Conservation (phyloP, 2,329 filamentous ascomycete species). For the Torrubiella hemipterigena region DNA sequence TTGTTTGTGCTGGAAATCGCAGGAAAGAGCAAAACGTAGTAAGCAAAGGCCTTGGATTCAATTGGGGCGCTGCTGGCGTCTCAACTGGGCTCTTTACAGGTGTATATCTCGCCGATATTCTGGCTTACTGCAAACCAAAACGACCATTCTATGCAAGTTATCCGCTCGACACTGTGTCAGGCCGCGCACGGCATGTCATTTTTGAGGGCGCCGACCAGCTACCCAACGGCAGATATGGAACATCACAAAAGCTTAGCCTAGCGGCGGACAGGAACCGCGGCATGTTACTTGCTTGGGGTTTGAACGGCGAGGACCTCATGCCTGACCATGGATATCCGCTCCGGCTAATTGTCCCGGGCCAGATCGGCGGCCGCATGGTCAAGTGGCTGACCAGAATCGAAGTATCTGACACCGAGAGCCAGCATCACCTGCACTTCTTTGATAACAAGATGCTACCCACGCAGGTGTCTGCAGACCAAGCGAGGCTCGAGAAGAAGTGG, state of each 20-base stretch:
- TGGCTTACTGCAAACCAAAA: conserved; percentile 51
- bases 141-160: not conserved
- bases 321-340: conserved; percentile 75
- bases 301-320: conserved; percentile 67
- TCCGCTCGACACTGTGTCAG: not conserved
- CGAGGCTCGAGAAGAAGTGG: conserved; percentile 36
- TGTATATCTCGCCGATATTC: conserved; percentile 56
- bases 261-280: conserved; percentile 65
- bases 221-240: conserved; percentile 74
- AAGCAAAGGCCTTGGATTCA: conserved; percentile 76
- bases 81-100: conserved; percentile 77
- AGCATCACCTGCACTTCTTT: conserved; percentile 86
- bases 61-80: conserved; percentile 71
- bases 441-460: conserved; percentile 78
- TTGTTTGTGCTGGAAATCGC: conserved; percentile 77
- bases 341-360: conserved; percentile 66
- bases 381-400: conserved; percentile 76
- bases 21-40: conserved; percentile 80
- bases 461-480: conserved; percentile 50
- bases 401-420: conserved; percentile 60
- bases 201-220: conserved; percentile 76
- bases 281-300: conserved; percentile 70
- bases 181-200: not conserved
- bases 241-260: conserved; percentile 72
- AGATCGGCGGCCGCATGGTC: conserved; percentile 76